phyloP scores from a whole-genome alignment of 1,284 basidiomycete genomes.

The Malassezia sp. region DNA sequence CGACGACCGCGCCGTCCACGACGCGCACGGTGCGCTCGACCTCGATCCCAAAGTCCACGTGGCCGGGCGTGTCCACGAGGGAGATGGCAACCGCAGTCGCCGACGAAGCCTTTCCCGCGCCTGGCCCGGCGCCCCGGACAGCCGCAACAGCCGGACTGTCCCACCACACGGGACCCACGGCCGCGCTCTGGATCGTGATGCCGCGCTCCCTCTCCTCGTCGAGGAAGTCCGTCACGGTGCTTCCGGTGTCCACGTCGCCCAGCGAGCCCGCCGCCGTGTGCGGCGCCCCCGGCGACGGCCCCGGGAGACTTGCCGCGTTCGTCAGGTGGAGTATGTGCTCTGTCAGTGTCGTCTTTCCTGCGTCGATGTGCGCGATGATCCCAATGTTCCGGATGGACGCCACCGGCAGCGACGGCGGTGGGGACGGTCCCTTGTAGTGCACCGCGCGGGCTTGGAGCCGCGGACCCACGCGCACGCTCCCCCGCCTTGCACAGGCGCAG shows the following conservation, averaged over 20 bases:
- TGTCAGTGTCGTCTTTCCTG: conserved; percentile 78
- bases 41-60: conserved; percentile 88
- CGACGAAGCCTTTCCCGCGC: background rate
- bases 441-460: background rate
- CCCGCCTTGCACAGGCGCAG: background rate
- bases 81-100: conserved; percentile 54
- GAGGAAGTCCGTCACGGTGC: conserved; percentile 78
- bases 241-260: conserved; percentile 78
- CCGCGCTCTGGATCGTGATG: conserved; percentile 82
- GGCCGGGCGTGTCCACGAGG: conserved; percentile 78
- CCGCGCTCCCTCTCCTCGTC: conserved; percentile 77
- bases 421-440: background rate
- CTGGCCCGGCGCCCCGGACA: too few relatives aligned
- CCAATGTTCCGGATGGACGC: conserved; percentile 27
- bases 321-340: conserved; percentile 72
- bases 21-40: conserved; percentile 82
- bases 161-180: conserved; percentile 74
- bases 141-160: conserved; percentile 3
- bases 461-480: background rate
- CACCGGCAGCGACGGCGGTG: background rate
- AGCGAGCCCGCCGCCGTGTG: conserved; percentile 46
- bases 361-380: conserved; percentile 52
- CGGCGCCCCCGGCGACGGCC: background rate
- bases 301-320: conserved; percentile 34
- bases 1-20: conserved; percentile 73